phyloP scores from a whole-genome alignment of 768 basidiomycete species.

The Lentinula lateritia region DNA sequence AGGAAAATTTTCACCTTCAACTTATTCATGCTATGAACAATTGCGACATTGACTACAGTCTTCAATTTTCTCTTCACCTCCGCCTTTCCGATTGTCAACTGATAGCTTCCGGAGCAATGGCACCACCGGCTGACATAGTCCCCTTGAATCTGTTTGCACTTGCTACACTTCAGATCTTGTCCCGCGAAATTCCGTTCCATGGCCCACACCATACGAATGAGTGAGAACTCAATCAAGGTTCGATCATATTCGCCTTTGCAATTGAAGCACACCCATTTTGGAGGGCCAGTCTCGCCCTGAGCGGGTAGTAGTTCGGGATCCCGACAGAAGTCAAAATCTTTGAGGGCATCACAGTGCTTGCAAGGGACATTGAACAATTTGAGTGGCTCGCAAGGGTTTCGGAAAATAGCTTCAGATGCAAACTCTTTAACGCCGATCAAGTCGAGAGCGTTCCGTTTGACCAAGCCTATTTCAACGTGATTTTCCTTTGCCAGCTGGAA shows the following conservation, averaged over 20 bases:
- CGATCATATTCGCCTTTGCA: slow-evolving; percentile 89
- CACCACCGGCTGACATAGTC: slow-evolving; percentile 86
- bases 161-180: slow-evolving; percentile 85
- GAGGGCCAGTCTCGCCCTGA: slow-evolving; percentile 34
- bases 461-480: slow-evolving; percentile 78
- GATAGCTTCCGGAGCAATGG: slow-evolving; percentile 82
- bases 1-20: slow-evolving; percentile 47
- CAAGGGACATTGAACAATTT: slow-evolving; percentile 86
- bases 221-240: slow-evolving; percentile 76
- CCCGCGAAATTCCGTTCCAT: slow-evolving; percentile 75
- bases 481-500: slow-evolving; percentile 78
- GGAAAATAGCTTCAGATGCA: slow-evolving; percentile 76
- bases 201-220: slow-evolving; percentile 70
- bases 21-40: slow-evolving; percentile 61
- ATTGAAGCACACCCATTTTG: slow-evolving; percentile 63
- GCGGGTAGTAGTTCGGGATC: slow-evolving; percentile 77
- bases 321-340: slow-evolving; percentile 94
- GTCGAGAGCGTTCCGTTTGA: slow-evolving; percentile 88
- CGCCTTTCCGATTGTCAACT: slow-evolving; percentile 63
- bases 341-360: slow-evolving; percentile 74
- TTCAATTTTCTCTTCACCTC: slow-evolving; percentile 69
- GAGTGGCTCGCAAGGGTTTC: slow-evolving; percentile 87
- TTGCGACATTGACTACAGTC: slow-evolving; percentile 81
- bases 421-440: slow-evolving; percentile 85
- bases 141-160: slow-evolving; percentile 87